These are phyloP conservation scores for Sugiyamaella smithiae DNA, from an alignment of 805 yeast species.

Conservation along the genomic window DNA sequence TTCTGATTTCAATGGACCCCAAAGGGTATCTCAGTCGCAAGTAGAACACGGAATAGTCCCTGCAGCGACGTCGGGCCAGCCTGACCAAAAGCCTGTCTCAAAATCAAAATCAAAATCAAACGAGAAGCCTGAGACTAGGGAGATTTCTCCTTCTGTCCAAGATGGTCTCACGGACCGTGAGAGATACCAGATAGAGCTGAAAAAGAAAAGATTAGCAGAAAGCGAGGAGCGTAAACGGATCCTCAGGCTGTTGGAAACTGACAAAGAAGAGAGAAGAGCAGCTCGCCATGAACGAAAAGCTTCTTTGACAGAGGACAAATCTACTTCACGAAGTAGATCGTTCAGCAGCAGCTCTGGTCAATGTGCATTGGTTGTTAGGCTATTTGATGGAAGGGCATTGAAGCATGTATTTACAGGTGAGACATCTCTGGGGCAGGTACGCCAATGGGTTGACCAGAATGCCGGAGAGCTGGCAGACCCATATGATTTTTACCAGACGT, in stretches of 20 bases:
- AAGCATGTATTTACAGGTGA: slow-evolving; percentile 47
- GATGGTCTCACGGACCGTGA: slow-evolving; percentile 1
- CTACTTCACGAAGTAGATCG: not conserved
- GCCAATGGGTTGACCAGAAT: slow-evolving; percentile 56
- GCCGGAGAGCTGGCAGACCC: slow-evolving; percentile 50
- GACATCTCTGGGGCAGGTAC: slow-evolving; percentile 53
- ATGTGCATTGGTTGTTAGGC: slow-evolving; percentile 54
- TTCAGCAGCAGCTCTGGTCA: slow-evolving; percentile 19
- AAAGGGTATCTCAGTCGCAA: no score
- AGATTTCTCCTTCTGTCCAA: not conserved
- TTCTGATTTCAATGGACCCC: not conserved
- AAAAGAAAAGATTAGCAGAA: slow-evolving; percentile 12
- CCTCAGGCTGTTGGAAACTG: slow-evolving; percentile 50
- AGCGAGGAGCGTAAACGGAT: slow-evolving; percentile 56
- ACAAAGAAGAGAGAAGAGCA: slow-evolving; percentile 46
- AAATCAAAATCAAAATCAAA: not conserved
- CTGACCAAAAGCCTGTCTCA: no score
- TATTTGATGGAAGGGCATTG: slow-evolving; percentile 63
- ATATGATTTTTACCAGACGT: slow-evolving; percentile 49
- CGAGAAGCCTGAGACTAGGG: not conserved
- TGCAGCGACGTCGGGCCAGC: not conserved
- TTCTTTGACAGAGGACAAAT: not conserved
- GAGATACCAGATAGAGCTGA: slow-evolving; percentile 15
- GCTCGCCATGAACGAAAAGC: slow-evolving; percentile 18
- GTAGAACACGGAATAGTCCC: no score